Percentiles rank a stretch among this genome's conserved stretches.
Conservation (phyloP, 2,329 filamentous ascomycete species). For the Neopestalotiopsis rosae region DNA sequence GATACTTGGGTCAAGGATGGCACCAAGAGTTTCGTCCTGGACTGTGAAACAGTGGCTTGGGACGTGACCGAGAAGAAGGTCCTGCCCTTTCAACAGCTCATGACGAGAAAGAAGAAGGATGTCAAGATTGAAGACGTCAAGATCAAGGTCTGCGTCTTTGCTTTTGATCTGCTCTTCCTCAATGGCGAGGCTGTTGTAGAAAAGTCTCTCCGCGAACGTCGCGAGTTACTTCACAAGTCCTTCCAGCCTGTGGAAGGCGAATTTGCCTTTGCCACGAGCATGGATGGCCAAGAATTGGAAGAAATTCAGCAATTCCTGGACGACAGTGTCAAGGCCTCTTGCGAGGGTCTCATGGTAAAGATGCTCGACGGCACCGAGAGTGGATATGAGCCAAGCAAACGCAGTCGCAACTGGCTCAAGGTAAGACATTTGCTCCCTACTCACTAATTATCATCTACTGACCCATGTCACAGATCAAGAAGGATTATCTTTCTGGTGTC, state of each 20-base stretch:
- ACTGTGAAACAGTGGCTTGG: constrained; percentile 98
- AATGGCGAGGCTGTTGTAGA: constrained; percentile 91
- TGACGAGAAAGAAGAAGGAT: constrained; percentile 97
- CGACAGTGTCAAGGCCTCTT: constrained; percentile 93
- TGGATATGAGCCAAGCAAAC: constrained; percentile 94
- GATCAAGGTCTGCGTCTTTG: constrained; percentile 96
- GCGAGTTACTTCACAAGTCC: constrained; percentile 73
- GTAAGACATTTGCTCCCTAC: constrained; percentile 46
- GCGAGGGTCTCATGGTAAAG: constrained; percentile 98
- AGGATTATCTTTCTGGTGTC: constrained; percentile 92
- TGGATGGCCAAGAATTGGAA: constrained; percentile 87
- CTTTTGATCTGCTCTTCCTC: constrained; percentile 91
- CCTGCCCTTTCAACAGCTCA: constrained; percentile 94
- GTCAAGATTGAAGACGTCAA: constrained; percentile 95
- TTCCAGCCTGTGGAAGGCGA: constrained; percentile 86
- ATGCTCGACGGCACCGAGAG: constrained; percentile 95
- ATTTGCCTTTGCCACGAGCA: constrained; percentile 86
- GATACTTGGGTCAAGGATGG: constrained; percentile 87
- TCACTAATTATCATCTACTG: constrained; percentile 24
- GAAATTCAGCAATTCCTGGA: constrained; percentile 93
- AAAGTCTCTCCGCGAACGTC: constrained; percentile 82
- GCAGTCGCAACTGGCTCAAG: constrained; percentile 98
- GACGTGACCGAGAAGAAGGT: constrained; percentile 95
- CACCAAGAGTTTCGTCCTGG: constrained; percentile 95
- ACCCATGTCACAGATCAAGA: constrained; percentile 73